Base-by-base conservation (phyloP, 2,329 filamentous ascomycete genomes). In the Macrophomina pseudophaseolina region DNA sequence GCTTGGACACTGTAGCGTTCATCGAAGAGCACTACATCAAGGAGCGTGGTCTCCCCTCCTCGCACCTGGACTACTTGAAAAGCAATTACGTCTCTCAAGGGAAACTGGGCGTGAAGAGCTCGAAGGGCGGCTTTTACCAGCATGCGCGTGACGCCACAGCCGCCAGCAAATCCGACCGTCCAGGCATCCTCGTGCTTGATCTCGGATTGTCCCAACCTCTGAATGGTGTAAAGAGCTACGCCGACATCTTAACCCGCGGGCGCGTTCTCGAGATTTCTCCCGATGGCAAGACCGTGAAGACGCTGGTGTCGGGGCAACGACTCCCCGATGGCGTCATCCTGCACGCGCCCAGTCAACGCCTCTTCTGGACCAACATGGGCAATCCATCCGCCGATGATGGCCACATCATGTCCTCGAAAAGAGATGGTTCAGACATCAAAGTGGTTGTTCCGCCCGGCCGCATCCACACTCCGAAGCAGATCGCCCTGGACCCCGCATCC, bases 21-120 rank as follows among this genome's bases (percentile, higher is more conserved):
- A 86, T 87, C 62, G 85, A 87, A 67, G 70, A 81, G 33, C 81
- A 86, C 67, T 86, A 87, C 70, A 76, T 86, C 65, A 69, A 79
- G 2, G 84, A 86, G 70, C 80, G 84, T 4, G 77, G 79, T 0
- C 74, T 86, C 0, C 71, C 76, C 1, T 62, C 74, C 0, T 73
- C 73, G 2, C 75, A 79, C 14, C 76, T 85, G 12, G 75, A 84
- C 65, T 86, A 76, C 67, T 73, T 87, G 2, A 73, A 79, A 18
- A 73, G 76, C 5, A 74, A 80, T 6, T 87, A 82, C 69, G 72
- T 87, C 49, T 73, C 79, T 14, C 68, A 82, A 5, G 83, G 83
- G 5, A 83, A 77, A 42, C 73, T 86, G 0, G 85, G 85, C 2
- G 70, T 67, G 14, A 86, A 85, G 70, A 11, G 69, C 70, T 1